Evolutionary conservation across 2,329 filamentous ascomycete species (phyloP).

Genomic region (Venturia oleaginea): DNA sequence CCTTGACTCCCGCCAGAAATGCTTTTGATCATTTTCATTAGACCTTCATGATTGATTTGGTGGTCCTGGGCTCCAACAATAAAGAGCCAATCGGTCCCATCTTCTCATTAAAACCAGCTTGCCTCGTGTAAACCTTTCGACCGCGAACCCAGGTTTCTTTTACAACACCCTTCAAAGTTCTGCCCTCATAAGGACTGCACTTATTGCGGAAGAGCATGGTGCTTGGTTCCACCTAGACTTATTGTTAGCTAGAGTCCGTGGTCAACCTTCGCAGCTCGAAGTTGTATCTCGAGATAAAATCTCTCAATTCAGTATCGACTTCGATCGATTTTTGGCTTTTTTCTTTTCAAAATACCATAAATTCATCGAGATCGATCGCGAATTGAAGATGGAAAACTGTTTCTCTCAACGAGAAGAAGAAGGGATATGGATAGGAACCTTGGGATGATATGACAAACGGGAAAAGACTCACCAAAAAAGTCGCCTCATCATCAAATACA

Average conservation of each 20-base stretch:
- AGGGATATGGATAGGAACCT: neutral
- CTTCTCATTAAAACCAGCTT: conserved; percentile 55
- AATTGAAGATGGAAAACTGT: neutral
- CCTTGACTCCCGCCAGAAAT: neutral
- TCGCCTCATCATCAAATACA: conserved; percentile 77
- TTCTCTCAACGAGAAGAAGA: no score
- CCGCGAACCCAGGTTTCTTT: conserved; percentile 80
- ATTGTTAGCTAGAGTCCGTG: neutral
- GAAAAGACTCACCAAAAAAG: conserved; percentile 56
- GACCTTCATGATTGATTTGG: neutral
- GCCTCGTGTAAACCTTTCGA: conserved; percentile 60
- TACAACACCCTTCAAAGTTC: conserved; percentile 67
- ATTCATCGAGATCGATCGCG: neutral
- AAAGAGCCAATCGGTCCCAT: conserved; percentile 39
- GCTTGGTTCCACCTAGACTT: conserved; percentile 37
- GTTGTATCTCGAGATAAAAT: neutral
- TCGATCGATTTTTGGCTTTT: neutral
- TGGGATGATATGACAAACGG: neutral
- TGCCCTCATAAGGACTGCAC: conserved; percentile 82
- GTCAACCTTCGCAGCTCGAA: neutral
- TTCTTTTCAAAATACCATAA: neutral
- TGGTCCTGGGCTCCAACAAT: conserved; percentile 40
- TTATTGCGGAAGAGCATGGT: conserved; percentile 95
- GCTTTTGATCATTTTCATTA: neutral
- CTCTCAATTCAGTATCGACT: neutral